Base-by-base conservation (phyloP, 305 asterid genomes). In the Solanum hybrid region DNA sequence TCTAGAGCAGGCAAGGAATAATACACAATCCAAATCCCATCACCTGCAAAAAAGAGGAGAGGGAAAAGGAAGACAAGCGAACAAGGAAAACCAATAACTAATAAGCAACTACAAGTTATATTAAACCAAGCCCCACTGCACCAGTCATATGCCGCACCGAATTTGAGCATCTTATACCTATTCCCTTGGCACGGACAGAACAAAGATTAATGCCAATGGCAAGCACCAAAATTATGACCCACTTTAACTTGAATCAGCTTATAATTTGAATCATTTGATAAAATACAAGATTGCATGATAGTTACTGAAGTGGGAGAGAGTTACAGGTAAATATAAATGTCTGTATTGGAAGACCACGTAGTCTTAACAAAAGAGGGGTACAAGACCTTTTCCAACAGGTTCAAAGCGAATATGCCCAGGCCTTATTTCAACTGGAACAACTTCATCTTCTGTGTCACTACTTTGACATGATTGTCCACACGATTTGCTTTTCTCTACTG, bases 361-460 rank as follows among this genome's bases (percentile, higher is more conserved):
- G 27, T 10, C 73, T 20, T 51, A 84, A 84, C 87, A 82, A 10
- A 46, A 46, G 87, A 56, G 12, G 31, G 20, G 84, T 46, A 89
- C 84, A 90, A 22, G 64, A 98, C 99, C 99, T 94, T 94, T 90
- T 37, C 92, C 98, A 90, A 92, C 88, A 64, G 96, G 94, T 93
- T 95, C 98, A 93, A 96, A 98, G 88, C 99, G 98, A 89, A 98
- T 96, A 90, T 98, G 98, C 88, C 99, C 99, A 40, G 99, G 99
- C 94, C 98, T 96, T 89, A 95, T 88, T 85, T 91, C 92, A 88
- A 94, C 88, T 80, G 99, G 98, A 93, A 95, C 95, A 93, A 95
- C 93, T 92, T 95, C 95, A 82, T 91, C 90, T 90, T 94, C 98
- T 64, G 82, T 92, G 36, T 87, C 93, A 88, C 92, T 91, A 78